Percentiles rank a stretch among this genome's conserved stretches.
phyloP scores from a whole-genome alignment of 2,329 filamentous ascomycete genomes.

The Xylariaceae sp. region DNA sequence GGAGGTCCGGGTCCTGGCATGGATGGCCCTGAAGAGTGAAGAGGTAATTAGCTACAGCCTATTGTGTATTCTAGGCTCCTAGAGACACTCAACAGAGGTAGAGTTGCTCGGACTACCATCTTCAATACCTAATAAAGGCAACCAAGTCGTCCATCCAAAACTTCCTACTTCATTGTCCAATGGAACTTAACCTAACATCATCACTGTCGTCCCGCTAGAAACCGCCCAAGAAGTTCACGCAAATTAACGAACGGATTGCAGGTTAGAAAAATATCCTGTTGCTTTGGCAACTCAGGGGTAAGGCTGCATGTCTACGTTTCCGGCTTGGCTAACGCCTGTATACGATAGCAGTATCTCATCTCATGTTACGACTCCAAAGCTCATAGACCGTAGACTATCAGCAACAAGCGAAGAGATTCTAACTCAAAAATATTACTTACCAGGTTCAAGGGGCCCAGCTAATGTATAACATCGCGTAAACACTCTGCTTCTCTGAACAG shows the following conservation, averaged over 20 bases:
- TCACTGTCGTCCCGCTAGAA: not conserved
- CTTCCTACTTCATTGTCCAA: not conserved
- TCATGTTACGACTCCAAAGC: not conserved
- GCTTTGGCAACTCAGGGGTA: not conserved
- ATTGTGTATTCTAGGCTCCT: conserved; percentile 5
- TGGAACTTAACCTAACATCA: no score
- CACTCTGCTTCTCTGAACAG: no score
- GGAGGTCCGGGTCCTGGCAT: conserved; percentile 60
- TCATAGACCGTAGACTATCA: not conserved
- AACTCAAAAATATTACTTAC: not conserved
- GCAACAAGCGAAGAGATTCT: not conserved
- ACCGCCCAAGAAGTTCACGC: no score
- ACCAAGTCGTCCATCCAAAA: not conserved
- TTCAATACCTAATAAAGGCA: not conserved
- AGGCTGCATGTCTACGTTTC: not conserved
- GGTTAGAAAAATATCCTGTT: not conserved
- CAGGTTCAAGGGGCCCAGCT: no score
- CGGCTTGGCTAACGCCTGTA: no score
- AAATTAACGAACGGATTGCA: not conserved
- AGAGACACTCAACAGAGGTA: conserved; percentile 1
- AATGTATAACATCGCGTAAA: no score
- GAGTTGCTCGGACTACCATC: conserved; percentile 3
- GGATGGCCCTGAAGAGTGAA: conserved; percentile 42
- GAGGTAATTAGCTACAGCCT: conserved; percentile 1
- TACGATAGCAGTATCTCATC: no score